Conservation (phyloP, 257 asterid genomes). For the Striga asiatica region DNA sequence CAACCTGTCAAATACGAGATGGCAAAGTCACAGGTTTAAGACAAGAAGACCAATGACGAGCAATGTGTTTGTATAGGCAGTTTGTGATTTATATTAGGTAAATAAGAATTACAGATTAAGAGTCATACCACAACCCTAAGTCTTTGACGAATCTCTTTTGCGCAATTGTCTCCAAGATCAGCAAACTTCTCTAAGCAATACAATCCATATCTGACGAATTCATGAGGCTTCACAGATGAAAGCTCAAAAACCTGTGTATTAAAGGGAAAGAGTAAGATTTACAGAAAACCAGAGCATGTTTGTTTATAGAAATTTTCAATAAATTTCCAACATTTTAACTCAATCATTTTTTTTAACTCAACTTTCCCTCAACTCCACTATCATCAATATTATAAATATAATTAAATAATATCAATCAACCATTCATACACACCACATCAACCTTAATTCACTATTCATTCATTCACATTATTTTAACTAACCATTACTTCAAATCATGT, state of each 20-base stretch:
- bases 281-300: no score
- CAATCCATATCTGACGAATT: constrained; percentile 78
- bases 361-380: no score
- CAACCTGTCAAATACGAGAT: constrained; percentile 52
- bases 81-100: background rate
- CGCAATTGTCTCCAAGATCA: constrained; percentile 72
- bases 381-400: no score
- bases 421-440: no score
- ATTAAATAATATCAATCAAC: no score
- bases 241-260: constrained; percentile 88
- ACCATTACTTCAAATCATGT: no score
- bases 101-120: constrained; percentile 8
- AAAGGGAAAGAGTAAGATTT: constrained; percentile 14
- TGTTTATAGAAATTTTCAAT: no score
- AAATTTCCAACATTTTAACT: no score
- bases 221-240: constrained; percentile 78
- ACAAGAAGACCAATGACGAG: constrained; percentile 2
- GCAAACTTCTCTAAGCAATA: constrained; percentile 86
- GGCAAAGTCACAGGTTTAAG: constrained; percentile 5
- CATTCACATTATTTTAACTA: no score
- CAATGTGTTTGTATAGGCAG: background rate
- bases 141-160: constrained; percentile 65
- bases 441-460: no score
- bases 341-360: no score
- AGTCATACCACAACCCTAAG: constrained; percentile 79